These are phyloP conservation scores for Platismatia glauca DNA, from an alignment of 495 filamentous ascomycete species.

Conservation along the genomic window DNA sequence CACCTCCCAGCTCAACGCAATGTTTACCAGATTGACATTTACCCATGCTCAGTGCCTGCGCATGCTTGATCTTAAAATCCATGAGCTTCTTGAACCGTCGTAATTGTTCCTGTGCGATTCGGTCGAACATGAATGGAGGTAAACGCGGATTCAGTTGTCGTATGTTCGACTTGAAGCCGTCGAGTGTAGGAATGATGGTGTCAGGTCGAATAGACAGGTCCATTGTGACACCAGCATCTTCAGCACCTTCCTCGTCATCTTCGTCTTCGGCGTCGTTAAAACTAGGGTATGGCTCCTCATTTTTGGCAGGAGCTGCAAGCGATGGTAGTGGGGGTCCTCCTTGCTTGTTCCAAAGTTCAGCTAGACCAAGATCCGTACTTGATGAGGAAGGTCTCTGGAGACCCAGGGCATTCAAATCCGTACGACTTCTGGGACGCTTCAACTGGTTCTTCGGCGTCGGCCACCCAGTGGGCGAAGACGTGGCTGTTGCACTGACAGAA, in stretches of 20 bases:
- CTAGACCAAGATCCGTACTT: conserved; percentile 29
- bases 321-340: conserved; percentile 42
- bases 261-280: conserved; percentile 37
- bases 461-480: conserved; percentile 41
- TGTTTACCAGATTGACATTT: conserved; percentile 52
- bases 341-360: conserved; percentile 41
- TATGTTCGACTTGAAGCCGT: conserved; percentile 72
- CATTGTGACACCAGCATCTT: conserved; percentile 42
- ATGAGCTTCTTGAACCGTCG: conserved; percentile 72
- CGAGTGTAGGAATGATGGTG: conserved; percentile 59
- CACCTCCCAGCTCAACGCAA: conserved; percentile 59
- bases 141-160: conserved; percentile 60
- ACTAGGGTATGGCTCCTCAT: conserved; percentile 23
- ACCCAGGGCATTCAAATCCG: conserved; percentile 46
- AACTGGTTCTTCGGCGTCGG: conserved; percentile 38
- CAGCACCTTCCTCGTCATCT: conserved; percentile 35
- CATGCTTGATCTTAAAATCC: conserved; percentile 62
- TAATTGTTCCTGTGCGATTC: conserved; percentile 72
- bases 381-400: conserved; percentile 25
- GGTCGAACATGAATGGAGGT: conserved; percentile 64
- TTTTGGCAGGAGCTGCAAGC: conserved; percentile 32
- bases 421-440: conserved; percentile 61
- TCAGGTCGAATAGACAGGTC: conserved; percentile 36
- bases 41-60: conserved; percentile 40
- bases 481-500: conserved; percentile 48